Conservation (phyloP, 176 grass and related monocot genomes). For the Lolium multiflorum region DNA sequence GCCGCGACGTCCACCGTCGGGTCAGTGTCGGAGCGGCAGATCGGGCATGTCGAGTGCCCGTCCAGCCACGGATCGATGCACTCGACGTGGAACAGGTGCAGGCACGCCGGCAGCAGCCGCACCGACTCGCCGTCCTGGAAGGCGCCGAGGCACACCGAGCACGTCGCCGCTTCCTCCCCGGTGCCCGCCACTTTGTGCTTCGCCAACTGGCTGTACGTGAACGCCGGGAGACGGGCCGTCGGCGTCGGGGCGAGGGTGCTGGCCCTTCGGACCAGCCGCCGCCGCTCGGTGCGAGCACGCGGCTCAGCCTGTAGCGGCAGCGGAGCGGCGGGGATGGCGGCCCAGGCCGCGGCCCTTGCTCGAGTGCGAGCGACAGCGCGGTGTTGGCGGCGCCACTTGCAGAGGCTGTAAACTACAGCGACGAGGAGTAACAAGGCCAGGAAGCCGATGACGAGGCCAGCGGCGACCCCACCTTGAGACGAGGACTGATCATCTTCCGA, state of each 20-base stretch:
- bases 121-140: conserved; percentile 16
- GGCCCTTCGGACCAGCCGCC: not conserved
- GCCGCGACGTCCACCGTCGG: not conserved
- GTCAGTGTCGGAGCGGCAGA: not conserved
- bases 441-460: not conserved
- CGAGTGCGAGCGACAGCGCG: not conserved
- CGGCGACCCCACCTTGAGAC: not conserved
- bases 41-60: not conserved
- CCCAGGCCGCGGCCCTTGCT: not conserved
- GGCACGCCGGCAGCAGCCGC: not conserved
- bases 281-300: not conserved
- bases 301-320: not conserved
- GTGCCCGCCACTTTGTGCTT: conserved; percentile 6
- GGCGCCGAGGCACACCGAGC: conserved; percentile 20
- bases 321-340: not conserved
- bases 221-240: conserved; percentile 2
- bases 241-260: not conserved
- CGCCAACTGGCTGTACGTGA: not conserved
- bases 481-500: not conserved
- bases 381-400: not conserved
- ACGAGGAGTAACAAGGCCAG: not conserved
- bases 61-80: not conserved
- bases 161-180: not conserved
- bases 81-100: not conserved
- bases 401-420: conserved; percentile 21